These are phyloP conservation scores for Trametopsis cervina DNA, from an alignment of 768 basidiomycete genomes.

Conservation along the genomic window DNA sequence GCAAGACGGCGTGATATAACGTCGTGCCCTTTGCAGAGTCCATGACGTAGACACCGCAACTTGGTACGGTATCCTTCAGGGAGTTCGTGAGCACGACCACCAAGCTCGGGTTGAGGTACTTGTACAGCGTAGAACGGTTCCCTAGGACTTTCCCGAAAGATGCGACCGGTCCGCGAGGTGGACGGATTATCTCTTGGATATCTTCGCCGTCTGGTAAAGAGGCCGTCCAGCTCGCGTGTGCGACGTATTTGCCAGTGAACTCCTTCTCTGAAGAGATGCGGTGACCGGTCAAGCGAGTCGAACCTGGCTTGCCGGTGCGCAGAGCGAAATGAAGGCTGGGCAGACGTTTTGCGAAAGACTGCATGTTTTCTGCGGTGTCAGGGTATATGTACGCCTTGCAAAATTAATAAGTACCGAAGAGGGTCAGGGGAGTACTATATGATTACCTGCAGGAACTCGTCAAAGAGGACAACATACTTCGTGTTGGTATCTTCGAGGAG, in stretches of 20 bases:
- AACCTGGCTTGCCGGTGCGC: slow-evolving; percentile 34
- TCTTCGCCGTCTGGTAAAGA: slow-evolving; percentile 50
- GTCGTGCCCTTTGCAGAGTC: slow-evolving; percentile 74
- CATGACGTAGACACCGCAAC: slow-evolving; percentile 69
- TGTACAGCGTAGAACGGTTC: slow-evolving; percentile 85
- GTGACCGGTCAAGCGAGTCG: slow-evolving; percentile 51
- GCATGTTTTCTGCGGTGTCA: slow-evolving; percentile 38
- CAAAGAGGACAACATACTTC: slow-evolving; percentile 59
- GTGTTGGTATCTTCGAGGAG: slow-evolving; percentile 34
- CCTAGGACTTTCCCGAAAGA: slow-evolving; percentile 81
- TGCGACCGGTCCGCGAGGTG: slow-evolving; percentile 49
- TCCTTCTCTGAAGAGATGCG: slow-evolving; percentile 37
- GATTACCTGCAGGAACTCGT: slow-evolving; percentile 69
- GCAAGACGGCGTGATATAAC: slow-evolving; percentile 59
- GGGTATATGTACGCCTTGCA: slow-evolving; percentile 62
- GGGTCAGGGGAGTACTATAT: background rate
- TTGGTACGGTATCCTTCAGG: slow-evolving; percentile 16
- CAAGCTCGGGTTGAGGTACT: slow-evolving; percentile 85
- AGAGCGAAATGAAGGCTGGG: slow-evolving; percentile 52
- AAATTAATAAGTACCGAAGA: background rate
- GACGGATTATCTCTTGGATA: slow-evolving; percentile 45
- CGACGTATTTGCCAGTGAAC: slow-evolving; percentile 40
- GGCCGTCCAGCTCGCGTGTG: slow-evolving; percentile 61
- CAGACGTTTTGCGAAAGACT: slow-evolving; percentile 37
- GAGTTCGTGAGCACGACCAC: slow-evolving; percentile 56